Evolutionary conservation across 1,139 yeast species (phyloP), one percentile per base, ranked within the genome.

Genomic region (Lodderomyces theae): DNA sequence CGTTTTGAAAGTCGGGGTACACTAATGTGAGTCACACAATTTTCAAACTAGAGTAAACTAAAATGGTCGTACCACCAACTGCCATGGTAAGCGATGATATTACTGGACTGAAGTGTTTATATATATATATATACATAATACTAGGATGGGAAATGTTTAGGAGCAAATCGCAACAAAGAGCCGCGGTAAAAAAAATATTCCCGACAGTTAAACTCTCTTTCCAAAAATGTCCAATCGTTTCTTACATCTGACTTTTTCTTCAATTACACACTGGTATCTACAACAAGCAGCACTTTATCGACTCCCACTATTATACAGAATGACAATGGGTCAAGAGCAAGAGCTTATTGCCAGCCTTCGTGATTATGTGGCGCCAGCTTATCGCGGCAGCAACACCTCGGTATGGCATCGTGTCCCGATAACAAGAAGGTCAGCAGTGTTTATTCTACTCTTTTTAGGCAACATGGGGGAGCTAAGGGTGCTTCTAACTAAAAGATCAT

Each of bases 401-500:
- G 63, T 80, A 13, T 82, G 88, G 88, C 74, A 77, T 54, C 60
- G 61, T 25, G 51, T 82, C 10, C 87, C 87, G 1, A 61, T 71
- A 3, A 45, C 69, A n/a, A 62, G 96, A 43, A 67, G 96, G 37
- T 81, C 95, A 1, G 80, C 90, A 1, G 96, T 88, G 26, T 72
- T 87, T 53, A 72, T 87, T 0, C 68, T 86, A 31, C 69, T 88
- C 28, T 85, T 88, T 50, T 63, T 83, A 29, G 94, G 94, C 1
- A 69, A 69, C 22, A 63, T 71, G 42, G 95, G 95, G 3, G 95
- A 87, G 52, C 61, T 88, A 21, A 60, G 92, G 39, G 92, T 88
- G 32, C 69, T 89, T 5, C 63, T 89, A 42, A 88, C 96, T 2
- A 82, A 83, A 53, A 64, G 96, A 47, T 82, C 95, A 10, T 71